phyloP scores from a whole-genome alignment of 1,139 yeast genomes.

The Sugiyamaella xylanicola region DNA sequence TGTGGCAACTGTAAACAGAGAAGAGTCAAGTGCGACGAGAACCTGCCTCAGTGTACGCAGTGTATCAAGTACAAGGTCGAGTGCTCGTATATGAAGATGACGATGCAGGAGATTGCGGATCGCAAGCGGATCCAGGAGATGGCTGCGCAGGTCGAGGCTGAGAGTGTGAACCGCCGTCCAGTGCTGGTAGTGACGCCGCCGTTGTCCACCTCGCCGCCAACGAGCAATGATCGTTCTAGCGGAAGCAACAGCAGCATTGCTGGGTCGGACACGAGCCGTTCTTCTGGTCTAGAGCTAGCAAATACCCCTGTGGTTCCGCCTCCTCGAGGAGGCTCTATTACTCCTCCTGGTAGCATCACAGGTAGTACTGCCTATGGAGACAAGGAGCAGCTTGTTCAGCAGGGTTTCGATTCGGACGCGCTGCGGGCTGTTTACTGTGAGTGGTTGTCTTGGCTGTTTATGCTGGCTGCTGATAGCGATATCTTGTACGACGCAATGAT shows the following conservation, averaged over 20 bases:
- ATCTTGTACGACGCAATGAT: constrained; percentile 39
- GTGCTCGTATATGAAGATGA: constrained; percentile 37
- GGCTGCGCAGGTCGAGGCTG: constrained; percentile 21
- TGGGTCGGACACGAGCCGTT: constrained; percentile 8
- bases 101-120: constrained; percentile 34
- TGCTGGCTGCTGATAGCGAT: constrained; percentile 33
- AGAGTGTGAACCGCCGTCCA: not conserved
- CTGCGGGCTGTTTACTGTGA: constrained; percentile 36
- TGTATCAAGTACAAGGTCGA: constrained; percentile 56
- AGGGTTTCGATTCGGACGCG: constrained; percentile 41
- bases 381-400: constrained; percentile 29
- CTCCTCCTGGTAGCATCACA: constrained; percentile 5
- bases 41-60: constrained; percentile 61
- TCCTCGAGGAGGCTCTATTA: constrained; percentile 10
- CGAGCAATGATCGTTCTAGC: constrained; percentile 6
- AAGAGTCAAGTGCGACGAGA: constrained; percentile 69
- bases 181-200: constrained; percentile 16
- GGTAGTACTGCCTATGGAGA: constrained; percentile 3
- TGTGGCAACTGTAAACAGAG: constrained; percentile 70
- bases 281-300: not conserved
- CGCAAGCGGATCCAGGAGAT: constrained; percentile 22
- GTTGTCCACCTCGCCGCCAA: constrained; percentile 10
- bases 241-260: constrained; percentile 9
- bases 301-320: constrained; percentile 8
- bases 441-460: constrained; percentile 36